Percentiles rank a stretch among this genome's conserved stretches.
These are phyloP conservation scores for Asterophora lycoperdoides DNA, from an alignment of 768 basidiomycete genomes.

Conservation along the genomic window DNA sequence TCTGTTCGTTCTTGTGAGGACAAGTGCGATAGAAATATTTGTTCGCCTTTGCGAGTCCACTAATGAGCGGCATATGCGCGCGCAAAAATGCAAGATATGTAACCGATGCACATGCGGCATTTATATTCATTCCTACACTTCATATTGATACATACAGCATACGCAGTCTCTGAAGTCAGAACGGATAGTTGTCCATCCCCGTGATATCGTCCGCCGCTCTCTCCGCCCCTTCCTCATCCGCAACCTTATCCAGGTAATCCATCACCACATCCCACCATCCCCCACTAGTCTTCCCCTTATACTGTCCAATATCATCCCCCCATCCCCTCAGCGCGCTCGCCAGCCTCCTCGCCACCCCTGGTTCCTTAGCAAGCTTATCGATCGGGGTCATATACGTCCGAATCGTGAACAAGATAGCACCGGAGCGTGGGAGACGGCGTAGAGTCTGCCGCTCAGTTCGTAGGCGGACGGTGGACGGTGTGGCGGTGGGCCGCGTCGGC, in stretches of 20 bases:
- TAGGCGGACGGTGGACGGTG: slow-evolving; percentile 45
- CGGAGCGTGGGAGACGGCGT: slow-evolving; percentile 56
- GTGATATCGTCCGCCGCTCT: slow-evolving; percentile 12
- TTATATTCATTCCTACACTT: too few relatives aligned
- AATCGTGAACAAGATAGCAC: slow-evolving; percentile 67
- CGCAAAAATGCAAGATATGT: too few relatives aligned
- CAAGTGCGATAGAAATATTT: too few relatives aligned
- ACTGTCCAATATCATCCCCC: slow-evolving; percentile 56
- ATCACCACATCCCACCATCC: slow-evolving; percentile 31
- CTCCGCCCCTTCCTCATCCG: slow-evolving; percentile 15
- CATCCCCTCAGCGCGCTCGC: slow-evolving; percentile 63
- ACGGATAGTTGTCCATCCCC: slow-evolving; percentile 19
- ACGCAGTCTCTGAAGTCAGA: slow-evolving; percentile 2
- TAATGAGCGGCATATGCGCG: too few relatives aligned
- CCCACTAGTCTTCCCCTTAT: slow-evolving; percentile 35
- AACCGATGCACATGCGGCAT: too few relatives aligned
- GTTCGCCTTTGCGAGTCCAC: too few relatives aligned
- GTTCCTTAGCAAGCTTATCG: slow-evolving; percentile 47
- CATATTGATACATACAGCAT: neutral
- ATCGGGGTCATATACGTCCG: slow-evolving; percentile 59
- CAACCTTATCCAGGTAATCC: slow-evolving; percentile 33
- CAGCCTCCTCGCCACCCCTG: slow-evolving; percentile 56
- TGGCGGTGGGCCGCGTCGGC: slow-evolving; percentile 20
- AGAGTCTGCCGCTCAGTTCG: slow-evolving; percentile 66
- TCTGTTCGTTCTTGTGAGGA: too few relatives aligned